These are phyloP conservation scores for Fusarium coicis DNA, from an alignment of 2,329 filamentous ascomycete genomes.

Conservation along the genomic window DNA sequence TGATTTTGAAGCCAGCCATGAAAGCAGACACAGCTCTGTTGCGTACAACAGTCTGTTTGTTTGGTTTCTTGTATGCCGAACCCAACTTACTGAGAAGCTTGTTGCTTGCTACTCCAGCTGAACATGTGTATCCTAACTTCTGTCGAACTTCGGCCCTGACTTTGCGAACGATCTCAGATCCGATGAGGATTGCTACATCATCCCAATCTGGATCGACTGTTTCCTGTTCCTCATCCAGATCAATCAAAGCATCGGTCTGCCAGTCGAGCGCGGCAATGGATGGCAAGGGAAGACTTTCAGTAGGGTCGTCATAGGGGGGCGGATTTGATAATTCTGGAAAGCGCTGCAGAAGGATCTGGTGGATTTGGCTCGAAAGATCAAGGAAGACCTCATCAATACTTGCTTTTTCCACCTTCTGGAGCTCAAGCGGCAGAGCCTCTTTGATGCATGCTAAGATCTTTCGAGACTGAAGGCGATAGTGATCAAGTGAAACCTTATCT, in stretches of 20 bases:
- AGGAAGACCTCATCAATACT: slow-evolving; percentile 96
- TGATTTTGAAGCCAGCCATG: slow-evolving; percentile 87
- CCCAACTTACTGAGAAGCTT: slow-evolving; percentile 97
- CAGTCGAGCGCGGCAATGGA: slow-evolving; percentile 78
- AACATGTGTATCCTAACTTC: slow-evolving; percentile 87
- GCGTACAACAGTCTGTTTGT: slow-evolving; percentile 92
- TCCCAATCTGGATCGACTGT: slow-evolving; percentile 94
- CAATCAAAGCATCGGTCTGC: slow-evolving; percentile 83
- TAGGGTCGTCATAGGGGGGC: slow-evolving; percentile 78
- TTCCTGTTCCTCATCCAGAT: slow-evolving; percentile 80
- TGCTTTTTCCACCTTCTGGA: slow-evolving; percentile 89
- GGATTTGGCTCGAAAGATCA: slow-evolving; percentile 87
- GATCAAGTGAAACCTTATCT: slow-evolving; percentile 94
- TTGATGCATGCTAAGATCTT: slow-evolving; percentile 85
- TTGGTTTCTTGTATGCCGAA: slow-evolving; percentile 91
- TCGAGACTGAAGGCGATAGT: slow-evolving; percentile 86
- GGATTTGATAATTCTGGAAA: slow-evolving; percentile 76
- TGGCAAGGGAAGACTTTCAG: slow-evolving; percentile 78
- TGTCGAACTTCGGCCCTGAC: slow-evolving; percentile 76
- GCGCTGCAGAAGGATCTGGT: slow-evolving; percentile 76
- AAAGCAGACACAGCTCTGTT: slow-evolving; percentile 85
- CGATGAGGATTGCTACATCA: slow-evolving; percentile 86
- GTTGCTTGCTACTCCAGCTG: slow-evolving; percentile 87
- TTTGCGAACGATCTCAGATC: slow-evolving; percentile 85
- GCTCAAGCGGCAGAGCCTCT: slow-evolving; percentile 70